Evolutionary conservation across 2,329 filamentous ascomycete species (phyloP).

Genomic region (Dactylellina cionopaga): DNA sequence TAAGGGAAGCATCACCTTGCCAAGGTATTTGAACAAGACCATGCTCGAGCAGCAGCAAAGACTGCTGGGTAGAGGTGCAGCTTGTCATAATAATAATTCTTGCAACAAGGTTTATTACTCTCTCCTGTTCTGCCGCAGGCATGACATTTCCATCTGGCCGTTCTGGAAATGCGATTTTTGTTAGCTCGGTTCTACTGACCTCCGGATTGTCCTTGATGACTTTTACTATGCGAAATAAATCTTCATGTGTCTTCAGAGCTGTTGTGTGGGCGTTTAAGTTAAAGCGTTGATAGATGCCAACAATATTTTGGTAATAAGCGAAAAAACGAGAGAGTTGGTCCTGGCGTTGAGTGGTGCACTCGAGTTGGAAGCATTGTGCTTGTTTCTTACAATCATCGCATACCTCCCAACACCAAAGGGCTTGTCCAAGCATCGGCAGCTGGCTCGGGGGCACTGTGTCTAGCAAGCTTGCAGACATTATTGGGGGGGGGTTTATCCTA

Average conservation of each 20-base stretch:
- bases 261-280: slow-evolving; percentile 13
- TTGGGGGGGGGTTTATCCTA: too few species aligned
- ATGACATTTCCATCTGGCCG: background rate
- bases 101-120: slow-evolving; percentile 55
- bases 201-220: slow-evolving; percentile 52
- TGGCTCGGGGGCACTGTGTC: too few species aligned
- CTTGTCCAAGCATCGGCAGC: too few species aligned
- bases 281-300: slow-evolving; percentile 39
- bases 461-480: too few species aligned
- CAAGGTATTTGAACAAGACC: slow-evolving; percentile 53
- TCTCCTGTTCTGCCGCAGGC: slow-evolving; percentile 49
- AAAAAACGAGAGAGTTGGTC: slow-evolving; percentile 53
- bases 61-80: slow-evolving; percentile 51
- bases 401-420: background rate
- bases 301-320: slow-evolving; percentile 52
- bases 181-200: slow-evolving; percentile 41
- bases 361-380: background rate
- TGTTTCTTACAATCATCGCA: background rate
- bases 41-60: slow-evolving; percentile 52
- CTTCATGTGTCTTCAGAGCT: slow-evolving; percentile 53
- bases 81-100: slow-evolving; percentile 56
- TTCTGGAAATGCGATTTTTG: slow-evolving; percentile 43
- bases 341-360: background rate
- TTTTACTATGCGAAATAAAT: slow-evolving; percentile 54
- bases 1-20: slow-evolving; percentile 51